Percentiles rank a stretch among this genome's conserved stretches.
phyloP scores from a whole-genome alignment of 768 basidiomycete genomes.

The Lyophyllum semitale region DNA sequence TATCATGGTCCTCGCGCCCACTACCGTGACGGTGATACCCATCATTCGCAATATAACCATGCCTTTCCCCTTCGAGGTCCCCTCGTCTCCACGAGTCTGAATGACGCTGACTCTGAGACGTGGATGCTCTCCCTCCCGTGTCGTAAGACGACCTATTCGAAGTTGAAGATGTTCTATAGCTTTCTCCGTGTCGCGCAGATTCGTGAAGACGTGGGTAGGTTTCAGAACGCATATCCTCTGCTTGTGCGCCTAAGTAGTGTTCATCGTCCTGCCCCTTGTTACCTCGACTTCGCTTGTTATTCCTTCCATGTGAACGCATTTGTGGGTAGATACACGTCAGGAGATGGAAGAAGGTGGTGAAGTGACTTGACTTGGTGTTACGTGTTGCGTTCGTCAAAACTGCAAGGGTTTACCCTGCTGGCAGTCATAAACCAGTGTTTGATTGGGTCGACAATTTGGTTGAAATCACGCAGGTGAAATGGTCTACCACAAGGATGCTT shows the following conservation, averaged over 20 bases:
- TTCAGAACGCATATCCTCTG: conserved; percentile 54
- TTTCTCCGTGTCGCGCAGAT: conserved; percentile 49
- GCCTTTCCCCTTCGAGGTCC: conserved; percentile 48
- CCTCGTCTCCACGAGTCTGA: conserved; percentile 51
- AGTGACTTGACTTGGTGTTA: conserved; percentile 26
- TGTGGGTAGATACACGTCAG: conserved; percentile 20
- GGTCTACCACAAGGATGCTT: conserved; percentile 3
- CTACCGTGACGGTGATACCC: conserved; percentile 44
- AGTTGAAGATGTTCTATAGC: conserved; percentile 45
- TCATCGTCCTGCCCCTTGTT: conserved; percentile 54
- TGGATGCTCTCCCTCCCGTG: conserved; percentile 50
- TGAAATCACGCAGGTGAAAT: conserved; percentile 17
- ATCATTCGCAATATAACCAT: conserved; percentile 40
- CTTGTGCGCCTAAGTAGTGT: conserved; percentile 46
- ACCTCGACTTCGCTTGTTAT: conserved; percentile 52
- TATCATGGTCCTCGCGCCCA: conserved; percentile 52
- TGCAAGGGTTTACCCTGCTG: conserved; percentile 31
- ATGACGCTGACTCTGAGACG: conserved; percentile 54
- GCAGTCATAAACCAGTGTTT: conserved; percentile 6
- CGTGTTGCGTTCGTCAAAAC: conserved; percentile 34
- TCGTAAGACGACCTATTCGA: conserved; percentile 45
- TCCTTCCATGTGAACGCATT: conserved; percentile 49
- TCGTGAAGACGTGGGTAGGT: conserved; percentile 52
- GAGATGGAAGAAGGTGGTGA: conserved; percentile 24
- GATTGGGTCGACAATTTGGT: conserved; percentile 12